Evolutionary conservation across 768 basidiomycete species (phyloP).

Genomic region (Podaxis carcinomalis): DNA sequence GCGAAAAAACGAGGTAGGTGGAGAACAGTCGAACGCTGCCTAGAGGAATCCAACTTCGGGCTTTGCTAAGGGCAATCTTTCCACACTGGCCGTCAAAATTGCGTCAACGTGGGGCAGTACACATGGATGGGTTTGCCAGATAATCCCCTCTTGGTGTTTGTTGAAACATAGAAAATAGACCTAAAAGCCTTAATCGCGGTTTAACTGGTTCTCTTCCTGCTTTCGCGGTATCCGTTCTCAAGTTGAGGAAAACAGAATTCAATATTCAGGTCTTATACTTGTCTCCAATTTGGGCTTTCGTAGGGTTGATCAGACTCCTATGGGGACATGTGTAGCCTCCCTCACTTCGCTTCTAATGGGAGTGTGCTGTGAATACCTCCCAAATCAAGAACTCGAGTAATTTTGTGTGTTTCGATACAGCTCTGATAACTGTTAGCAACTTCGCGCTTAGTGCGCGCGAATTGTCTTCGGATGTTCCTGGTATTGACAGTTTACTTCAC

Average conservation of each 20-base stretch:
- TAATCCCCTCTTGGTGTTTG: background rate
- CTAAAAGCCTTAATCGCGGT: background rate
- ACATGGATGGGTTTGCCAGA: constrained; percentile 1
- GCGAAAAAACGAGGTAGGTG: background rate
- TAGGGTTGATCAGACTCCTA: background rate
- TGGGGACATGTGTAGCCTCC: too few species aligned
- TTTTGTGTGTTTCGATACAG: too few species aligned
- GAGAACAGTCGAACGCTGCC: background rate
- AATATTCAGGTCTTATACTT: background rate
- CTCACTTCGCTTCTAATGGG: too few species aligned
- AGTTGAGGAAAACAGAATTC: background rate
- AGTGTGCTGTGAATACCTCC: too few species aligned
- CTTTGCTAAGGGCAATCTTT: background rate
- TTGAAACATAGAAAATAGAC: background rate
- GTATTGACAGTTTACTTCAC: too few species aligned
- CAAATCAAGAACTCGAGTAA: too few species aligned
- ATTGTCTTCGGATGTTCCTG: too few species aligned
- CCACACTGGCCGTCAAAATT: background rate
- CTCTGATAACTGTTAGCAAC: too few species aligned
- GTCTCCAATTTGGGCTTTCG: background rate
- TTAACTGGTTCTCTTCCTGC: background rate
- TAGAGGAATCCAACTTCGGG: background rate
- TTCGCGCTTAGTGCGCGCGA: too few species aligned
- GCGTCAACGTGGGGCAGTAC: background rate
- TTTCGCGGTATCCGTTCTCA: background rate